Evolutionary conservation across 208 protist species (phyloP).

Genomic region (Wallacemonas sp.): DNA sequence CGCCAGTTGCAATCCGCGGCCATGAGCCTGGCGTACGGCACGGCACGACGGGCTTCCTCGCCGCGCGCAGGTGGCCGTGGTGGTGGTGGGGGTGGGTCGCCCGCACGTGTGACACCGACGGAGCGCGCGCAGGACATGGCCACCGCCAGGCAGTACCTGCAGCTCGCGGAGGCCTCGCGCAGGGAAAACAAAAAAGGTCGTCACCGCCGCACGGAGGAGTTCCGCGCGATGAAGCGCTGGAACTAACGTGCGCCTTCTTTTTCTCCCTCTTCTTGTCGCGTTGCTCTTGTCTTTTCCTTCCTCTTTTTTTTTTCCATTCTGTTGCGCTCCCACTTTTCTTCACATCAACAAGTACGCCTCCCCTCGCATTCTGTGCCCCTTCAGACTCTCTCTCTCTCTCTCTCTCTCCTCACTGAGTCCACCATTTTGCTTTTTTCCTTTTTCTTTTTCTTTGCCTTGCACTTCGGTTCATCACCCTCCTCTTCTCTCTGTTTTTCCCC

Average conservation of each 20-base stretch:
- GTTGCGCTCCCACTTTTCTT: too few species aligned
- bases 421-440: too few species aligned
- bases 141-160: slow-evolving; percentile 59
- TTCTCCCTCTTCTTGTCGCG: too few species aligned
- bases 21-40: slow-evolving; percentile 39
- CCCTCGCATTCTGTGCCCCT: too few species aligned
- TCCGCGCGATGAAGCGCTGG: slow-evolving; percentile 54
- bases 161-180: slow-evolving; percentile 52
- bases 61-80: neutral
- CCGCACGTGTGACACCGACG: slow-evolving; percentile 15
- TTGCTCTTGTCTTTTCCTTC: neutral
- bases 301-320: slow-evolving; percentile 10
- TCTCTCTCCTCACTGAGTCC: too few species aligned
- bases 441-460: slow-evolving; percentile 10
- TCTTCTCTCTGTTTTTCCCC: too few species aligned
- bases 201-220: slow-evolving; percentile 36
- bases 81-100: neutral
- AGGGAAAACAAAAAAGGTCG: slow-evolving; percentile 47
- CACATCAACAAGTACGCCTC: too few species aligned
- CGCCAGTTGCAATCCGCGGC: slow-evolving; percentile 33
- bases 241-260: too few species aligned
- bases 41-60: neutral
- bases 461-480: too few species aligned
- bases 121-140: slow-evolving; percentile 48
- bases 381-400: too few species aligned